Conservation (phyloP, 2,329 filamentous ascomycete genomes). For the Cephalotrichum gorgonifer region DNA sequence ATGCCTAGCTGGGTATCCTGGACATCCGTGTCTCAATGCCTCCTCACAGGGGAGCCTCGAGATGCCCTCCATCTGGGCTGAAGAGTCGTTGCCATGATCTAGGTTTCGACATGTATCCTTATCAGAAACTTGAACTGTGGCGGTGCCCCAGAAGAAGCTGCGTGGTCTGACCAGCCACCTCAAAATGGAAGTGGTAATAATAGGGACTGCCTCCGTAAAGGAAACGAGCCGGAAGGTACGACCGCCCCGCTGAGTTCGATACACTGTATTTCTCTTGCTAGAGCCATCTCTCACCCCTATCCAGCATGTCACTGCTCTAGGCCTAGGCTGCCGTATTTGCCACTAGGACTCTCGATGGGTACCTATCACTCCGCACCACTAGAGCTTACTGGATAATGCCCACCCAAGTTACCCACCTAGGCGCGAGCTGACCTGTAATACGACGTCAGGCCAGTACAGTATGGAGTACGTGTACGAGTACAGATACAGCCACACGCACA, state of each 20-base stretch:
- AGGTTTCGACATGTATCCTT: too few species aligned
- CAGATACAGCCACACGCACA: background rate
- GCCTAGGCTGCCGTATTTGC: conserved; percentile 4
- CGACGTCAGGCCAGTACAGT: background rate
- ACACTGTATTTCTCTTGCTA: background rate
- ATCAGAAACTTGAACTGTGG: too few species aligned
- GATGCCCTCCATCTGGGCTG: background rate
- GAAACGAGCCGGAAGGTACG: too few species aligned
- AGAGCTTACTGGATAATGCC: background rate
- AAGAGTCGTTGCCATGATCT: background rate
- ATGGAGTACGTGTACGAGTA: background rate
- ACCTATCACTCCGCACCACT: background rate
- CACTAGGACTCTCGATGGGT: background rate
- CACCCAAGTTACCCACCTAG: background rate
- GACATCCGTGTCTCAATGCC: background rate
- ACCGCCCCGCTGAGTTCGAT: too few species aligned
- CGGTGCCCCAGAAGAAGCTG: too few species aligned
- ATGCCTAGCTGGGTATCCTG: background rate
- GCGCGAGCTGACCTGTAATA: background rate
- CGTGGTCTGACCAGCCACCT: too few species aligned
- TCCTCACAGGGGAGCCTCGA: background rate
- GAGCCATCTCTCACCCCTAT: background rate
- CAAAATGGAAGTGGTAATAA: too few species aligned
- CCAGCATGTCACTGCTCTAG: background rate
- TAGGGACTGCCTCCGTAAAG: too few species aligned